Percentiles rank a stretch among this genome's conserved stretches.
phyloP scores from a whole-genome alignment of 257 asterid species.

The Forsythia suspensa region DNA sequence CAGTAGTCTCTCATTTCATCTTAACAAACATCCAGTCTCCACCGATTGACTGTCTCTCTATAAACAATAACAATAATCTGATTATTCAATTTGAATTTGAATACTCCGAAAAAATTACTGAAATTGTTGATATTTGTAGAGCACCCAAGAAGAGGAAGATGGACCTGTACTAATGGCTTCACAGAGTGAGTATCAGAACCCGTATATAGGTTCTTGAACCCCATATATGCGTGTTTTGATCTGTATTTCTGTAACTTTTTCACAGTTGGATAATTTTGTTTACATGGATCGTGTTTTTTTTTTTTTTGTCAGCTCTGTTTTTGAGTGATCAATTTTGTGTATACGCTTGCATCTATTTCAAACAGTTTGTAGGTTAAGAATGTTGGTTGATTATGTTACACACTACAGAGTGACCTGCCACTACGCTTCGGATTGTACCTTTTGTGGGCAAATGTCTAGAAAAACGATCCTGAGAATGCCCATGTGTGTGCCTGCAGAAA shows the following conservation, averaged over 20 bases:
- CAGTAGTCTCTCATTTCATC: too few species aligned
- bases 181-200: conserved; percentile 30
- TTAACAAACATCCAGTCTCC: too few species aligned
- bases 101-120: too few species aligned
- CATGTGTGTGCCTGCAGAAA: too few species aligned
- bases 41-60: background rate
- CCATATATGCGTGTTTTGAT: background rate
- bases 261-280: background rate
- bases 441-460: too few species aligned
- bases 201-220: conserved; percentile 1
- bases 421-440: too few species aligned
- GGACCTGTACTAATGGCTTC: conserved; percentile 37
- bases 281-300: too few species aligned
- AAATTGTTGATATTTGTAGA: conserved; percentile 2
- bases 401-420: too few species aligned
- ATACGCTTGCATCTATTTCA: background rate
- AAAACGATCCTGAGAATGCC: too few species aligned
- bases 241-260: background rate
- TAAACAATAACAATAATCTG: background rate
- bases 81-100: too few species aligned
- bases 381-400: background rate
- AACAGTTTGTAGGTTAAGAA: background rate
- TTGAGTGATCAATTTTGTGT: background rate
- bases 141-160: conserved; percentile 5
- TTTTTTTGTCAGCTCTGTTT: too few species aligned